Evolutionary conservation across 2,329 filamentous ascomycete genomes (phyloP).

Genomic region (Penicillium freii): DNA sequence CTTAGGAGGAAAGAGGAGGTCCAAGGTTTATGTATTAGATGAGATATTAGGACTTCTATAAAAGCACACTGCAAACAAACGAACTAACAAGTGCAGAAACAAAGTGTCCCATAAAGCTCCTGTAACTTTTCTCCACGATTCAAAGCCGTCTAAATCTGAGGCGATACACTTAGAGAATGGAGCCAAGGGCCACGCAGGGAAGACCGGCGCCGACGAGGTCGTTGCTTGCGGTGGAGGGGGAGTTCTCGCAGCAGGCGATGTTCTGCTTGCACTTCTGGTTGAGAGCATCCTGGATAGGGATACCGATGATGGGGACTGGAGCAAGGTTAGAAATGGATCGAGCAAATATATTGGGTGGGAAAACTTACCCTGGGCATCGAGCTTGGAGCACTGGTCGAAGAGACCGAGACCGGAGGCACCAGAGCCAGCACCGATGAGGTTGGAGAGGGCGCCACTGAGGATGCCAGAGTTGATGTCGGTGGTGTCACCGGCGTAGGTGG

Average conservation of each 20-base stretch:
- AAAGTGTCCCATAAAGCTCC: constrained; percentile 14
- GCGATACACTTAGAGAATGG: constrained; percentile 35
- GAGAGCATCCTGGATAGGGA: constrained; percentile 30
- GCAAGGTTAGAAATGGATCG: neutral
- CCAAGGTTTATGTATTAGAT: constrained; percentile 17
- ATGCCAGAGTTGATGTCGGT: constrained; percentile 31
- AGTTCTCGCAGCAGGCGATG: constrained; percentile 38
- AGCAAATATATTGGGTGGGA: too few relatives aligned
- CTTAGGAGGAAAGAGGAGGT: neutral
- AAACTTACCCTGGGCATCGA: constrained; percentile 31
- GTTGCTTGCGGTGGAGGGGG: constrained; percentile 24
- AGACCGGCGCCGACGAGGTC: constrained; percentile 32
- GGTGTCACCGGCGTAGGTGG: constrained; percentile 34
- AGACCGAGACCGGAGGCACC: constrained; percentile 34
- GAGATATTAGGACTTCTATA: constrained; percentile 11
- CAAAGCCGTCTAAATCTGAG: neutral
- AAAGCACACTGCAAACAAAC: too few relatives aligned
- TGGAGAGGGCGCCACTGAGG: constrained; percentile 31
- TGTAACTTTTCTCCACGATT: constrained; percentile 8
- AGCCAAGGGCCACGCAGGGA: constrained; percentile 39
- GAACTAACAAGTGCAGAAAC: constrained; percentile 12
- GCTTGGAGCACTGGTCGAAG: constrained; percentile 43
- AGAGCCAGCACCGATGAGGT: constrained; percentile 35
- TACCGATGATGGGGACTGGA: constrained; percentile 25
- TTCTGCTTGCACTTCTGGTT: constrained; percentile 41